phyloP scores from a whole-genome alignment of 2,329 filamentous ascomycete species.

The Helotiales sp. region DNA sequence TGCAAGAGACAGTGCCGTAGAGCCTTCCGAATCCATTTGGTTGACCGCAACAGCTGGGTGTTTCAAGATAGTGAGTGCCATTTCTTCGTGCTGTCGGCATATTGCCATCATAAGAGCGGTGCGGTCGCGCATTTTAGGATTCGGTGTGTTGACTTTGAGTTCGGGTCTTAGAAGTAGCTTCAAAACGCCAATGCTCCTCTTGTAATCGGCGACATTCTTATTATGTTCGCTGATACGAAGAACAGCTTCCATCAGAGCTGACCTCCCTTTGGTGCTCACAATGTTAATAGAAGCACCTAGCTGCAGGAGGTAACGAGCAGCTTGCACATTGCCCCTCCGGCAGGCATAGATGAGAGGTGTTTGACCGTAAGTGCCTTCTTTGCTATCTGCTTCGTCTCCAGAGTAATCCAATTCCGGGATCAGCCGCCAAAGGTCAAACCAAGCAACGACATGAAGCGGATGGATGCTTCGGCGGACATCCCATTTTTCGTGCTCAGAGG shows the following conservation, averaged over 20 bases:
- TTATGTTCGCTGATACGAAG: conserved; percentile 1
- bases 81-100: too few species aligned
- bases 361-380: conserved; percentile 29
- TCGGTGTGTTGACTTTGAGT: conserved; percentile 10
- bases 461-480: conserved; percentile 21
- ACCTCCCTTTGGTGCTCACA: conserved; percentile 11
- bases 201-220: too few species aligned
- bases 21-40: too few species aligned
- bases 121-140: conserved; percentile 5
- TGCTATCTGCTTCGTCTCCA: conserved; percentile 8
- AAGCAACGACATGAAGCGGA: conserved; percentile 21
- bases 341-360: conserved; percentile 37
- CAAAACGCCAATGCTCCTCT: conserved; percentile 8
- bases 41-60: background rate
- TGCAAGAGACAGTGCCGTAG: too few species aligned
- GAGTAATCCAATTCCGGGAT: conserved; percentile 10
- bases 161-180: conserved; percentile 9
- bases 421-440: conserved; percentile 16
- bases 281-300: conserved; percentile 15
- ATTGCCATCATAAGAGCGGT: conserved; percentile 15
- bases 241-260: conserved; percentile 19
- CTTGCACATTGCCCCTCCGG: conserved; percentile 32
- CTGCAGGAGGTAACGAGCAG: conserved; percentile 26
- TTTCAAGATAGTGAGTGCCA: too few species aligned
- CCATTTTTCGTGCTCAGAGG: conserved; percentile 19